Percentiles rank a stretch among this genome's conserved stretches.
These are phyloP conservation scores for Aspergillus latus DNA, from an alignment of 2,329 filamentous ascomycete genomes.

Conservation along the genomic window DNA sequence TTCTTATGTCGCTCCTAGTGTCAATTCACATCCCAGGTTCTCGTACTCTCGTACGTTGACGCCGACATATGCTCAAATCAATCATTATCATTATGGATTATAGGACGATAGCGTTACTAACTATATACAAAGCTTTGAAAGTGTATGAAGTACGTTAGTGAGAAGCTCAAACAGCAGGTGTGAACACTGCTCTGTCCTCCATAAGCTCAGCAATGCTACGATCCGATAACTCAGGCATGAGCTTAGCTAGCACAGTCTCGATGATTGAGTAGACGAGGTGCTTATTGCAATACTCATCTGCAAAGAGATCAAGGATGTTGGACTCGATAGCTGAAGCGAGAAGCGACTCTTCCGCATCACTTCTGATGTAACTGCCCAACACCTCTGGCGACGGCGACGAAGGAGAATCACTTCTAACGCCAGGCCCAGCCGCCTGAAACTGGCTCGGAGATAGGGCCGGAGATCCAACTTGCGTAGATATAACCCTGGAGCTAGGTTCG, in stretches of 20 bases:
- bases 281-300: constrained; percentile 87
- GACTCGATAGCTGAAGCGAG: constrained; percentile 62
- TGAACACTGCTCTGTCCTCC: constrained; percentile 63
- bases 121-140: background rate
- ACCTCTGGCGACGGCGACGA: constrained; percentile 1
- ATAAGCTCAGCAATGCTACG: constrained; percentile 69
- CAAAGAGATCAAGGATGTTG: constrained; percentile 69
- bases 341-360: constrained; percentile 44
- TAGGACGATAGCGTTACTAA: background rate
- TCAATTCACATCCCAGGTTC: no score
- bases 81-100: no score
- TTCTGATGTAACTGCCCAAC: background rate
- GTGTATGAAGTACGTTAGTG: background rate
- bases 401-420: background rate
- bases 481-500: background rate
- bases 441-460: background rate
- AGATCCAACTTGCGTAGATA: background rate
- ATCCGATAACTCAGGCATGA: constrained; percentile 81
- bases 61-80: no score
- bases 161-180: constrained; percentile 18
- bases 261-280: constrained; percentile 81
- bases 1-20: no score
- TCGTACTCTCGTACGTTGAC: no score
- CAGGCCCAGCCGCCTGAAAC: background rate
- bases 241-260: constrained; percentile 74